Conservation (phyloP, 768 basidiomycete genomes). For the Auricularia sp. region DNA sequence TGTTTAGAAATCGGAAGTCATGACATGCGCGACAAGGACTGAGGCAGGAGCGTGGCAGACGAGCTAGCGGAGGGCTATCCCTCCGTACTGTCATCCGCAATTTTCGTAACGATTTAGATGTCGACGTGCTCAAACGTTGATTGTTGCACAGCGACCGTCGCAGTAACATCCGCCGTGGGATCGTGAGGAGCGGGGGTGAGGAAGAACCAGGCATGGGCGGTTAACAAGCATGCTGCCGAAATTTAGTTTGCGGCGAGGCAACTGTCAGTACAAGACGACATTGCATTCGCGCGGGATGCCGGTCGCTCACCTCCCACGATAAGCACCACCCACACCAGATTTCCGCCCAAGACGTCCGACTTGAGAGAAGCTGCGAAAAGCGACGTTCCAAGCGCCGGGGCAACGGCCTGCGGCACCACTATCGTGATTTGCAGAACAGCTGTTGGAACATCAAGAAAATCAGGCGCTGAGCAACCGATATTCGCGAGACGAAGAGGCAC, state of each 20-base stretch:
- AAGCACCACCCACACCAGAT: slow-evolving; percentile 13
- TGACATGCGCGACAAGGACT: too few species aligned
- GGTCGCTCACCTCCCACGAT: slow-evolving; percentile 7
- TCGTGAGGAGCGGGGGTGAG: background rate
- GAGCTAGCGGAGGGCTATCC: too few species aligned
- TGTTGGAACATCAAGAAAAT: background rate
- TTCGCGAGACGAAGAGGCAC: background rate
- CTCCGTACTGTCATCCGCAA: too few species aligned
- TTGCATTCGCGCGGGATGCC: too few species aligned
- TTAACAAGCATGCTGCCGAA: background rate
- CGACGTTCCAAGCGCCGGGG: slow-evolving; percentile 12
- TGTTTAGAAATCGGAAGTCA: too few species aligned
- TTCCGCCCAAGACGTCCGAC: slow-evolving; percentile 10
- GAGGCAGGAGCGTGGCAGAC: too few species aligned
- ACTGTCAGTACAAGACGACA: too few species aligned
- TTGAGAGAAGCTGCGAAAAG: slow-evolving; percentile 12
- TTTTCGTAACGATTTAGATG: background rate
- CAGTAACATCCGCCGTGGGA: background rate
- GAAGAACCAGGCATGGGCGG: background rate
- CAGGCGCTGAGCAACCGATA: background rate
- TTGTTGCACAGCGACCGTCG: background rate
- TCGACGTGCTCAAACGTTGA: background rate
- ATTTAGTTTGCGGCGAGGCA: background rate
- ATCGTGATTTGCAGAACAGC: slow-evolving; percentile 10
- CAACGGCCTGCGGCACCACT: slow-evolving; percentile 11